Evolutionary conservation across 208 protist genomes (phyloP).

Genomic region (Trypanosoma grayi): DNA sequence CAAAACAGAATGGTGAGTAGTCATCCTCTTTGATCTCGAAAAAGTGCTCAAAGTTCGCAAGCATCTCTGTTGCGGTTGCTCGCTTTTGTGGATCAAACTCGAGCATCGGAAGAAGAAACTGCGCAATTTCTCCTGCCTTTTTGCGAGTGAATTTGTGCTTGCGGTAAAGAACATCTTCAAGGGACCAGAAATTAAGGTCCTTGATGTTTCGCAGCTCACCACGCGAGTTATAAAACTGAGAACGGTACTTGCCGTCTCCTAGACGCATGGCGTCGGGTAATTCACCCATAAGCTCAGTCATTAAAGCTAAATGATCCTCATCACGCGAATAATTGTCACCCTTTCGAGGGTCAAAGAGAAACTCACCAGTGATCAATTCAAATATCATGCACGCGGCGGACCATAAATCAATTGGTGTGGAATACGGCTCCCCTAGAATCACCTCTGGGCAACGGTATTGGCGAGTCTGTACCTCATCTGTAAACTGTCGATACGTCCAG

Average conservation of each 20-base stretch:
- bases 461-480: constrained; percentile 91
- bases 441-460: constrained; percentile 94
- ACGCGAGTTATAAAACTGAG: constrained; percentile 87
- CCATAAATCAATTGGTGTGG: constrained; percentile 90
- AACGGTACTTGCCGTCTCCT: constrained; percentile 65
- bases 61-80: constrained; percentile 84
- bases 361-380: constrained; percentile 93
- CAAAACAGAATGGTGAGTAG: constrained; percentile 77
- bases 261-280: constrained; percentile 87
- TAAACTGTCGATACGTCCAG: constrained; percentile 97
- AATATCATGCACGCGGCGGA: constrained; percentile 93
- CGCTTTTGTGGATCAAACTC: constrained; percentile 82
- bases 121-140: constrained; percentile 89
- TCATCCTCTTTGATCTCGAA: constrained; percentile 86
- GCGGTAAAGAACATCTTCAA: constrained; percentile 90
- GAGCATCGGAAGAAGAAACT: constrained; percentile 96
- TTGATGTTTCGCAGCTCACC: constrained; percentile 80
- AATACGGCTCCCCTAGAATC: constrained; percentile 87
- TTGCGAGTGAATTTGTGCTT: constrained; percentile 90
- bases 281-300: constrained; percentile 93
- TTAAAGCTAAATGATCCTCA: constrained; percentile 93
- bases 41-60: constrained; percentile 76
- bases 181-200: constrained; percentile 67
- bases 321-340: constrained; percentile 89
- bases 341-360: constrained; percentile 93